Evolutionary conservation across 129 eudicot genomes (phyloP), one percentile per base, ranked within the genome.

Genomic region (Tagetes erecta): DNA sequence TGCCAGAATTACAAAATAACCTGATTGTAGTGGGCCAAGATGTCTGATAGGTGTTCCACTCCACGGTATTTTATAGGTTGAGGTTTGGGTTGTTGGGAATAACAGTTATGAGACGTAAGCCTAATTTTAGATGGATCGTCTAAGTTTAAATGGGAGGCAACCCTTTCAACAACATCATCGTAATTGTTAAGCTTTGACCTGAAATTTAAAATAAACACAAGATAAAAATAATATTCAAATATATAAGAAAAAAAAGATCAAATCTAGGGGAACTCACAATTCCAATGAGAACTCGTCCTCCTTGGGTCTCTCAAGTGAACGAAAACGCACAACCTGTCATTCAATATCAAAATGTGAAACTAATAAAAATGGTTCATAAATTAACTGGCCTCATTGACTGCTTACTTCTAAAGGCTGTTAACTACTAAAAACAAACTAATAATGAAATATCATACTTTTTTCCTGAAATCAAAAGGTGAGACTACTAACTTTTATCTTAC

Each of bases 71-170:
- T 88, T 20, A 91, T 83, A 40, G 96, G 92, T 44, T 91, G 91
- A 59, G 96, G 96, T 82, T 91, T 92, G 20, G 97, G 97, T 83
- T 88, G 92, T 74, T 92, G 96, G 57, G 96, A 88, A 73, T 92
- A 86, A 67, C 96, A 92, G 75, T 92, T 88, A 69, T 92, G 97
- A 53, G 97, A 77, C 74, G 97, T 92, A 73, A 92, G 97, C 80
- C 97, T 81, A 50, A 92, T 85, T 78, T 92, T 92, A 39, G 89
- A 83, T 63, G 97, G 91, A 73, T 92, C 96, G 20, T 83, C 84
- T 67, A 89, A 71, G 62, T 79, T 76, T 79, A 92, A 85, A 65
- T 82, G 89, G 52, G 49, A 68, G 1, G 97, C 96, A 57, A 92
- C 87, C 42, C 76, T 80, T 78, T 92, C 94, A 10, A 92, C 96